Evolutionary conservation across 2,329 filamentous ascomycete species (phyloP).

Genomic region (Penicillium sp.): DNA sequence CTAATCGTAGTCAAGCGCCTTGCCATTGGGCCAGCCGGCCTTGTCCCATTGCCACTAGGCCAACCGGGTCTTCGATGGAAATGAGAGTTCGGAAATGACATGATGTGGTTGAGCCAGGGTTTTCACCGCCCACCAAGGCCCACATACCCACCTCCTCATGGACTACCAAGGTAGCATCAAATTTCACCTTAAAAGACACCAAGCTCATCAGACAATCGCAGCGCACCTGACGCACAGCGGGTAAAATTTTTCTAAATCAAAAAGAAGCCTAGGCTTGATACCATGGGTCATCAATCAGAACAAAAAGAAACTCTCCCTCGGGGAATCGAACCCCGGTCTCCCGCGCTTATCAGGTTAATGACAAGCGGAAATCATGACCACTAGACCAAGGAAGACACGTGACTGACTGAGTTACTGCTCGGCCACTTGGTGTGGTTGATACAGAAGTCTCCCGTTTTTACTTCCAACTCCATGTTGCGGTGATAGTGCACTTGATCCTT

Average conservation of each 20-base stretch:
- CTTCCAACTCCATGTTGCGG: background rate
- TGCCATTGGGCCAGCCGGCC: slow-evolving; percentile 48
- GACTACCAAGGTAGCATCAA: too few relatives aligned
- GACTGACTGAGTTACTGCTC: slow-evolving; percentile 24
- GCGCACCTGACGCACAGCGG: background rate
- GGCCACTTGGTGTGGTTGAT: slow-evolving; percentile 27
- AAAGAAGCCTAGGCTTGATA: background rate
- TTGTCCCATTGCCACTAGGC: slow-evolving; percentile 48
- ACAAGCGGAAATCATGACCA: slow-evolving; percentile 44
- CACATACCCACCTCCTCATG: too few relatives aligned
- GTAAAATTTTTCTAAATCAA: background rate
- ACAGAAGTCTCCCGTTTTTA: background rate
- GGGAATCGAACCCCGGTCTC: slow-evolving; percentile 42
- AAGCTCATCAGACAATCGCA: too few relatives aligned
- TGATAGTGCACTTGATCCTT: background rate
- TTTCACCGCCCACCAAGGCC: background rate
- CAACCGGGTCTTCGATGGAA: slow-evolving; percentile 28
- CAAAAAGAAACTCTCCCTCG: slow-evolving; percentile 36
- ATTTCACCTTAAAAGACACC: too few relatives aligned
- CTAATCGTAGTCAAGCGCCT: slow-evolving; percentile 51
- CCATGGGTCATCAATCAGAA: background rate
- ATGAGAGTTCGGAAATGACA: background rate
- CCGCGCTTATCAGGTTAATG: slow-evolving; percentile 35
- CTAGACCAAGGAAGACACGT: slow-evolving; percentile 36
- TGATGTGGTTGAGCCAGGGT: background rate